Evolutionary conservation across 1,284 basidiomycete genomes (phyloP).

Genomic region (Fomitiporia mediterranea): DNA sequence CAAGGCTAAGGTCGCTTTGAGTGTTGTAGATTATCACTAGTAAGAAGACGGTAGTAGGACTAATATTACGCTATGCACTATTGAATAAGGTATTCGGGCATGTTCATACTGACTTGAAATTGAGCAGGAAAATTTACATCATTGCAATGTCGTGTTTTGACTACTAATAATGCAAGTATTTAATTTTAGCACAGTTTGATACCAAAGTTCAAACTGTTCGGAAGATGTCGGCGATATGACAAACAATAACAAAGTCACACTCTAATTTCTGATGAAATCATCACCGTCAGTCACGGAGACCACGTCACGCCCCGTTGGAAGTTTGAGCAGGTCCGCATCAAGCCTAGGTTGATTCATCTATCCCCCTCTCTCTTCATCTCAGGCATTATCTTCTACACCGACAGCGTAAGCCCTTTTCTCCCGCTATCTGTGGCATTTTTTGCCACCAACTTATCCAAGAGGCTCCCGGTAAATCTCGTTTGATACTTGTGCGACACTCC

Average conservation of each 20-base stretch:
- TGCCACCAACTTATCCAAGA: not conserved
- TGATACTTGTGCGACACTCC: slow-evolving; percentile 15
- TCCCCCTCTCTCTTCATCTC: not conserved
- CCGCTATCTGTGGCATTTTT: slow-evolving; percentile 6
- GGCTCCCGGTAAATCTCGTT: slow-evolving; percentile 15
- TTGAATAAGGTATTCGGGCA: no score
- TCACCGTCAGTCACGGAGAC: not conserved
- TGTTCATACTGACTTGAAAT: no score
- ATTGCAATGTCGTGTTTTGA: no score
- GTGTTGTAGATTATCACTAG: no score
- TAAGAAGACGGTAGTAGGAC: no score
- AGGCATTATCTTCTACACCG: not conserved
- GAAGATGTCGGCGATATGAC: not conserved
- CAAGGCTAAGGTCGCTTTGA: no score
- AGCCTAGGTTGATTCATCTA: not conserved
- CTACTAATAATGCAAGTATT: no score
- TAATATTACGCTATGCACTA: no score
- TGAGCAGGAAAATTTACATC: no score
- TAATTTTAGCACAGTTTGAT: no score
- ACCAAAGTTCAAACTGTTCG: not conserved
- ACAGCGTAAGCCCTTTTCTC: not conserved
- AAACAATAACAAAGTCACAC: slow-evolving; percentile 1
- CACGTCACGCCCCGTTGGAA: not conserved
- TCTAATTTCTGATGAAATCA: not conserved
- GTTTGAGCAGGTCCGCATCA: not conserved